Conservation (phyloP, 805 yeast genomes). For the Zygosaccharomyces lentus region DNA sequence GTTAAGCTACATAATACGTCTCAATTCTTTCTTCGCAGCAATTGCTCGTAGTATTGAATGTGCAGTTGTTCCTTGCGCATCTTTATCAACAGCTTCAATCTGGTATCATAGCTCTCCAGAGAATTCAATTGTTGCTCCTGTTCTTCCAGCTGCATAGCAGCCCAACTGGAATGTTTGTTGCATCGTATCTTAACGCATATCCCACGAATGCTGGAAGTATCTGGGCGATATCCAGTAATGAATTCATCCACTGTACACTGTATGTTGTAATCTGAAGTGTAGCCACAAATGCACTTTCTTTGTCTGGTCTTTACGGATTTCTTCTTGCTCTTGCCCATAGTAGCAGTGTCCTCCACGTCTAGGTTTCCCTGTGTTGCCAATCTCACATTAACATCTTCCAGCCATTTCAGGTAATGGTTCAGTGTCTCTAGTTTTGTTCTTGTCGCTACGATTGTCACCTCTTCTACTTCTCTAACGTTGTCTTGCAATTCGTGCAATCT, state of each 20-base stretch:
- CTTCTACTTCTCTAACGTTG: slow-evolving; percentile 13
- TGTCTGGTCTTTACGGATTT: slow-evolving; percentile 14
- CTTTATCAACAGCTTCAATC: slow-evolving; percentile 22
- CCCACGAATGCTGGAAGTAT: slow-evolving; percentile 12
- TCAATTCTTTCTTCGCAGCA: slow-evolving; percentile 7
- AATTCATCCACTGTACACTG: slow-evolving; percentile 23
- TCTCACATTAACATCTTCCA: slow-evolving; percentile 22
- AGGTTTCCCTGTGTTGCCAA: slow-evolving; percentile 5
- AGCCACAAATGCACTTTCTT: slow-evolving; percentile 30
- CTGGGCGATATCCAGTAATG: slow-evolving; percentile 9
- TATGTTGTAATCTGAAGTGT: slow-evolving; percentile 13
- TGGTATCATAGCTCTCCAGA: slow-evolving; percentile 22
- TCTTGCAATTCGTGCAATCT: slow-evolving; percentile 17
- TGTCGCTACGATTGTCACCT: slow-evolving; percentile 14
- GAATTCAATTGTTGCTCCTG: slow-evolving; percentile 24
- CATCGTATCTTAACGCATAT: slow-evolving; percentile 31
- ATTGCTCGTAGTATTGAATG: slow-evolving; percentile 27
- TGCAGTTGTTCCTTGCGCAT: slow-evolving; percentile 30
- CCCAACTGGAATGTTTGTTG: slow-evolving; percentile 32
- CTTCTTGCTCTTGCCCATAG: slow-evolving; percentile 14
- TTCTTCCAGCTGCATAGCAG: slow-evolving; percentile 21
- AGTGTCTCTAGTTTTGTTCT: slow-evolving; percentile 14
- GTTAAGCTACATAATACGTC: background rate
- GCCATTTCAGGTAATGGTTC: slow-evolving; percentile 33
- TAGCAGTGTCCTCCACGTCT: background rate